Base-by-base conservation (phyloP, 306 rosid species). In the Medicago ruthenica region DNA sequence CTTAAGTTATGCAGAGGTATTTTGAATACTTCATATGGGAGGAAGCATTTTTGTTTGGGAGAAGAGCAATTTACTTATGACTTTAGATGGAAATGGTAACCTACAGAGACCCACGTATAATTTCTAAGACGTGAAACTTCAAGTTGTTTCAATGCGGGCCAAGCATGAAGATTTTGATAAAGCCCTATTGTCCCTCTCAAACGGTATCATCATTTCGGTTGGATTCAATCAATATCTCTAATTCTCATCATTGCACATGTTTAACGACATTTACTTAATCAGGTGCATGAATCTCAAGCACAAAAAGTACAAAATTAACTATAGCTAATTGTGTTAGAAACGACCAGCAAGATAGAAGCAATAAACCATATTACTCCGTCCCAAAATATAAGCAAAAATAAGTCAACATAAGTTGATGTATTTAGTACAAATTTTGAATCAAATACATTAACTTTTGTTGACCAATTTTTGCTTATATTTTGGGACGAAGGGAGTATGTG, bases 161-260 rank as follows among this genome's bases (percentile, higher is more conserved):
- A 77, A 77, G 80, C 86, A 80, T 82, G 82, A 77, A 62, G 67
- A 15, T 44, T 70, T 81, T 15, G 66, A 71, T 72, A 66, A n/a
- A 74, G 69, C 72, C 69, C 60, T 48, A 70, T 80, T 60, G 69
- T 73, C 73, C 24, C 71, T 31, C 75, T 42, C 78, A 54, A 48
- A 63, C 50, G 64, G 67, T 64, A 79, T 79, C 16, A 86, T 75
- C 79, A 82, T 80, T 70, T 59, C 37, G 73, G 76, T 82, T 75
- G 82, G 82, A 48, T 59, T 76, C 65, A 73, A 66, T 83, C 58
- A 59, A 76, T 68, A 24, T 57, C 79, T 36, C 68, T 68, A 67
- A 54, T 54, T 71, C 27, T 70, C 74, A 72, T 71, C 76, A 74
- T 72, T 66, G 78, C 79, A 18, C 16, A 60, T 69, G 78, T 71